These are phyloP conservation scores for Colletotrichum sp. DNA, from an alignment of 2,329 filamentous ascomycete species.

Conservation along the genomic window DNA sequence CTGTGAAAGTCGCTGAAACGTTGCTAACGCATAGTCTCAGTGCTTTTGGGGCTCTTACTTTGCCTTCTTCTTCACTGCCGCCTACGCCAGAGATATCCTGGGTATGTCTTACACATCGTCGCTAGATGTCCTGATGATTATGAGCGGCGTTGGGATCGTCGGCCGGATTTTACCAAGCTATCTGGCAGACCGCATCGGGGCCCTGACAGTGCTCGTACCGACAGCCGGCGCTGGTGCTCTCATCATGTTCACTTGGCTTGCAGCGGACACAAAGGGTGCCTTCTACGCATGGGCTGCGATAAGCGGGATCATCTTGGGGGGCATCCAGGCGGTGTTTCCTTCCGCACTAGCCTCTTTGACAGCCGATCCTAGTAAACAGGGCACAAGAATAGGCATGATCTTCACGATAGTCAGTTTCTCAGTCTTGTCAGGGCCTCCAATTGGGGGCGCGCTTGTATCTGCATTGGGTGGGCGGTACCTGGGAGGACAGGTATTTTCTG, in stretches of 20 bases:
- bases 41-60: slow-evolving; percentile 61
- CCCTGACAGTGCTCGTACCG: slow-evolving; percentile 56
- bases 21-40: slow-evolving; percentile 14
- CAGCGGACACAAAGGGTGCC: slow-evolving; percentile 24
- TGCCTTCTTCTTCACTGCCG: slow-evolving; percentile 62
- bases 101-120: slow-evolving; percentile 33
- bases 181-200: slow-evolving; percentile 53
- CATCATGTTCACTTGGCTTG: slow-evolving; percentile 34
- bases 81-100: slow-evolving; percentile 50
- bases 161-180: slow-evolving; percentile 53
- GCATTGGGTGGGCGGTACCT: slow-evolving; percentile 24
- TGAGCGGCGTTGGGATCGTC: slow-evolving; percentile 58
- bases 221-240: slow-evolving; percentile 24
- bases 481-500: slow-evolving; percentile 25
- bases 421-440: slow-evolving; percentile 46
- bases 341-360: slow-evolving; percentile 44
- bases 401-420: slow-evolving; percentile 46
- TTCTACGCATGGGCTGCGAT: slow-evolving; percentile 32
- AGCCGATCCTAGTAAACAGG: slow-evolving; percentile 44
- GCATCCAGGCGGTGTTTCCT: slow-evolving; percentile 36
- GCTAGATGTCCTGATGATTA: slow-evolving; percentile 50
- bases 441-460: slow-evolving; percentile 33
- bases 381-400: slow-evolving; percentile 48
- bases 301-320: slow-evolving; percentile 31
- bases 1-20: fast-evolving